Conservation (phyloP, 1,139 yeast species). For the Scheffersomyces insectosa region DNA sequence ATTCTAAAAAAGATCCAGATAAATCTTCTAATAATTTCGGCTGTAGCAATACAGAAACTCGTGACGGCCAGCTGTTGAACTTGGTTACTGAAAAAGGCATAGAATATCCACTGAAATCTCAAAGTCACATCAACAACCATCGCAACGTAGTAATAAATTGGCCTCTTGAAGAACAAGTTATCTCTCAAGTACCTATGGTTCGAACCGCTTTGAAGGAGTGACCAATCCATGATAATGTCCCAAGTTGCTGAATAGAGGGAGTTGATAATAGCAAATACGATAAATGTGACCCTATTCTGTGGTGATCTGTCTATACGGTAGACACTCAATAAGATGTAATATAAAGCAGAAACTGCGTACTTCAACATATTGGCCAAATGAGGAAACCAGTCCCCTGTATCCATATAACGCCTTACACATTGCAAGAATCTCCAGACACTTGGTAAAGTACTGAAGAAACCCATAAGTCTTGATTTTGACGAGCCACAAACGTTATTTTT, state of each 20-base stretch:
- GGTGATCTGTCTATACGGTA: conserved; percentile 63
- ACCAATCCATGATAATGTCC: conserved; percentile 97
- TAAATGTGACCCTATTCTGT: conserved; percentile 57
- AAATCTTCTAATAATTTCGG: conserved; percentile 79
- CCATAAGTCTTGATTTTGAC: conserved; percentile 71
- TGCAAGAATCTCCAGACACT: conserved; percentile 89
- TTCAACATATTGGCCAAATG: conserved; percentile 90
- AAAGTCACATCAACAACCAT: conserved; percentile 71
- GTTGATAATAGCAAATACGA: conserved; percentile 72
- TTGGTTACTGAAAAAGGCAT: conserved; percentile 67
- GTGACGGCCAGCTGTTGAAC: conserved; percentile 91
- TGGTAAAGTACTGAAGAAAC: conserved; percentile 82
- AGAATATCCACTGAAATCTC: conserved; percentile 90
- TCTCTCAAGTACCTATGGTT: conserved; percentile 65
- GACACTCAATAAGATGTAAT: conserved; percentile 74
- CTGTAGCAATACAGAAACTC: conserved; percentile 77
- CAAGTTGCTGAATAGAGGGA: conserved; percentile 71
- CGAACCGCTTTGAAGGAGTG: conserved; percentile 69
- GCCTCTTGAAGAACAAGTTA: conserved; percentile 61
- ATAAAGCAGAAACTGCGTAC: conserved; percentile 64
- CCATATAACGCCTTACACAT: conserved; percentile 87
- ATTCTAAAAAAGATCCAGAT: conserved; percentile 90
- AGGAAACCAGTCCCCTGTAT: conserved; percentile 95
- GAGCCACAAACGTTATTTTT: conserved; percentile 66
- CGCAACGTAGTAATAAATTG: conserved; percentile 68